Percentiles rank a stretch among this genome's conserved stretches.
Conservation (phyloP, 1,284 basidiomycete species). For the Hypsizygus ulmarius region DNA sequence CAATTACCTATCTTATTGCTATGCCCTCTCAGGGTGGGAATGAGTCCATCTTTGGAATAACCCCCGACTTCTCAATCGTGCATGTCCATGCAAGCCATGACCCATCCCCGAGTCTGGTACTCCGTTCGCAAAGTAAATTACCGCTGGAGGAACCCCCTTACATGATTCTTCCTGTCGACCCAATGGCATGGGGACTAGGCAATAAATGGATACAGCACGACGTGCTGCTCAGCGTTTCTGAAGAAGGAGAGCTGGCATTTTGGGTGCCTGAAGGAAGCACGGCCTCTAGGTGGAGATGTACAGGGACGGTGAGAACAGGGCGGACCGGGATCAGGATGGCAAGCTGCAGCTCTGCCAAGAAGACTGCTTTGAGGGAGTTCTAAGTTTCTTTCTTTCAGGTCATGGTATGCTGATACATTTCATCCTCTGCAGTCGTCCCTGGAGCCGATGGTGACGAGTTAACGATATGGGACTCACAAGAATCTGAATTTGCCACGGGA, state of each 20-base stretch:
- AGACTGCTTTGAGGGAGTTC: slow-evolving; percentile 71
- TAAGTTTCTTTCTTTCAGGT: slow-evolving; percentile 10
- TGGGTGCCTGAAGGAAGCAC: slow-evolving; percentile 65
- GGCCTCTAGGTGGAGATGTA: slow-evolving; percentile 54
- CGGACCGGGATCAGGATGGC: slow-evolving; percentile 63
- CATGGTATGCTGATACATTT: slow-evolving; percentile 9
- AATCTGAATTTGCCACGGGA: slow-evolving; percentile 91
- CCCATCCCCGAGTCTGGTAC: slow-evolving; percentile 32
- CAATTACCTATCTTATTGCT: slow-evolving; percentile 59
- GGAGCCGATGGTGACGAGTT: slow-evolving; percentile 65
- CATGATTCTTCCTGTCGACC: slow-evolving; percentile 79
- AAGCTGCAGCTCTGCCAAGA: slow-evolving; percentile 85
- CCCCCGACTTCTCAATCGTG: slow-evolving; percentile 51
- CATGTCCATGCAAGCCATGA: slow-evolving; percentile 43
- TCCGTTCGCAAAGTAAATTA: slow-evolving; percentile 46
- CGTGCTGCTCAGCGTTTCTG: slow-evolving; percentile 74
- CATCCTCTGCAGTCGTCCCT: slow-evolving; percentile 47
- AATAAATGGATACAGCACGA: slow-evolving; percentile 55
- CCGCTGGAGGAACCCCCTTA: slow-evolving; percentile 49
- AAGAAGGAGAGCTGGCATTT: slow-evolving; percentile 74
- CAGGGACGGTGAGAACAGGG: slow-evolving; percentile 73
- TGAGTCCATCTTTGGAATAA: slow-evolving; percentile 62
- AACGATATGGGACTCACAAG: slow-evolving; percentile 92
- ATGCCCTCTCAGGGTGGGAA: slow-evolving; percentile 49
- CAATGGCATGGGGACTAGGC: slow-evolving; percentile 79